Evolutionary conservation across 139 green algal species (phyloP), one percentile per base, ranked within the genome.

Genomic region (Picochlorum costavermella): DNA sequence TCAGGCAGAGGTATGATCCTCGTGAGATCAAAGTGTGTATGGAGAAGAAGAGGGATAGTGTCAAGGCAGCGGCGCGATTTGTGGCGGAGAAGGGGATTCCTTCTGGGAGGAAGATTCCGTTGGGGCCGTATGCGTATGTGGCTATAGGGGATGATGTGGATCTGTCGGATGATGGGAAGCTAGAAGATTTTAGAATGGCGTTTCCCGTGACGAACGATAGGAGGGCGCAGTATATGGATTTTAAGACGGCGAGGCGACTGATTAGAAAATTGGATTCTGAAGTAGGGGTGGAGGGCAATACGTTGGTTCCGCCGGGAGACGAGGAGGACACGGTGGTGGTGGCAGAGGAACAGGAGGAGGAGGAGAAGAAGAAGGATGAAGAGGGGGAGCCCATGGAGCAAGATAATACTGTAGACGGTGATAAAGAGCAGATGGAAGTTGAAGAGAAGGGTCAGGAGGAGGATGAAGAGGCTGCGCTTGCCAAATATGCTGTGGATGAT

Each of bases 201-300:
- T 82, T 84, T 6, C 57, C 70, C 10, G 13, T 82, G 31, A 71
- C 64, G 46, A 91, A 79, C 80, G 66, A 63, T 13, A 48, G 77
- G 12, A 49, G 64, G 13, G 74, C 80, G 11, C 68, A 90, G 31
- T 74, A 75, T 1, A 29, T 64, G 12, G 87, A 96, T 75, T 62
- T 90, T 29, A 60, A 57, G 31, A 72, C 85, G 1, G 81, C 82
- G 20, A 56, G 36, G 28, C 40, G 67, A 26, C 64, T 96, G n/a
- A 72, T 81, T 14, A 50, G 58, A 4, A 77, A 81, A 61, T 70
- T 96, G 33, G 89, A 96, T 61, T 28, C 45, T 16, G 88, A 96
- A 78, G 89, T 88, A 59, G 84, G 83, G 25, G 64, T 96, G 3
- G 20, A 20, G 17, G 57, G 59, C 56, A 89, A 88, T 69, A 67